These are phyloP conservation scores for Gastroboletus turbinatus DNA, from an alignment of 1,284 basidiomycete species.

Conservation along the genomic window DNA sequence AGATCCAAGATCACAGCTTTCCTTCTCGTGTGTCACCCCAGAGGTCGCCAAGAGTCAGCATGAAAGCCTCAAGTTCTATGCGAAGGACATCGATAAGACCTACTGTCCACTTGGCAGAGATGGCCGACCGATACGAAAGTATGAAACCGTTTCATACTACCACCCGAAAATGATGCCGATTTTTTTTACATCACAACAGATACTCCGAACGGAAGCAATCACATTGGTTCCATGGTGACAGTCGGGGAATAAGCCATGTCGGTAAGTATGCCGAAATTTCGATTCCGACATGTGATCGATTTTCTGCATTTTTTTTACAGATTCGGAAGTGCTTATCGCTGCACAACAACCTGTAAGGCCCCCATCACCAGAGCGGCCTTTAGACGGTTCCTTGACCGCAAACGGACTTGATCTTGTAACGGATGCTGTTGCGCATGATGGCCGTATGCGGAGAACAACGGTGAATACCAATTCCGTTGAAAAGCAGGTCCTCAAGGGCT, in stretches of 20 bases:
- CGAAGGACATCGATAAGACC: constrained; percentile 45
- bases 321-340: constrained; percentile 25
- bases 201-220: constrained; percentile 52
- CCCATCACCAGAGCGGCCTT: constrained; percentile 28
- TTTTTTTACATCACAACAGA: constrained; percentile 27
- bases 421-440: constrained; percentile 39
- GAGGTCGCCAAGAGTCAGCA: constrained; percentile 53
- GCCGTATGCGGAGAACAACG: constrained; percentile 42
- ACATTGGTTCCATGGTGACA: constrained; percentile 65
- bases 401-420: constrained; percentile 38
- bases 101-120: constrained; percentile 59
- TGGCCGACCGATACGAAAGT: constrained; percentile 63
- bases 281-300: neutral
- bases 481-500: constrained; percentile 52
- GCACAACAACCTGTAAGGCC: constrained; percentile 26
- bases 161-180: neutral
- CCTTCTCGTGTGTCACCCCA: constrained; percentile 63
- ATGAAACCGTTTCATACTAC: constrained; percentile 21
- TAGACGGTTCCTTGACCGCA: constrained; percentile 26
- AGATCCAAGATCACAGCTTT: constrained; percentile 58
- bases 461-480: constrained; percentile 43
- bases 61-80: constrained; percentile 47
- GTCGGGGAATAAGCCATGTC: constrained; percentile 55
- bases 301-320: constrained; percentile 6
- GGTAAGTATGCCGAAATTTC: constrained; percentile 36